Evolutionary conservation across 352 stramenopile species (phyloP).

Genomic region (Globisporangium emineosum): DNA sequence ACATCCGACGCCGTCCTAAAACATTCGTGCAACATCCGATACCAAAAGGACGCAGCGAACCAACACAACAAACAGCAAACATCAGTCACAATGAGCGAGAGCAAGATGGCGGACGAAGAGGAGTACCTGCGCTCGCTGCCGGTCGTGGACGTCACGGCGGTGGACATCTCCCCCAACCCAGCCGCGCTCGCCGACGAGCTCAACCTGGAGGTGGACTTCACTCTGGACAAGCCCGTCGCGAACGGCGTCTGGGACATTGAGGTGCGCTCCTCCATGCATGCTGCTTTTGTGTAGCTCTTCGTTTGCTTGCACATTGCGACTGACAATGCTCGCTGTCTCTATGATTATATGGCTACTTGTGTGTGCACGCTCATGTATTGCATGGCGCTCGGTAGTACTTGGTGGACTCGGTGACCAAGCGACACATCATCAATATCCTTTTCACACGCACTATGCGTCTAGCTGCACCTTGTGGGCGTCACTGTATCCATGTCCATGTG

Average conservation of each 20-base stretch:
- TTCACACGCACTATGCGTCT: conserved; percentile 11
- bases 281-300: neutral
- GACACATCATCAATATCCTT: conserved; percentile 88
- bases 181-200: conserved; percentile 70
- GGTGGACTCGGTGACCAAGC: conserved; percentile 80
- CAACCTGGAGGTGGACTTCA: conserved; percentile 81
- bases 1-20: neutral
- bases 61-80: conserved; percentile 6
- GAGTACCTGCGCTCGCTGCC: conserved; percentile 48
- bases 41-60: neutral
- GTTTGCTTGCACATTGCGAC: neutral
- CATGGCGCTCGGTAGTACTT: conserved; percentile 50
- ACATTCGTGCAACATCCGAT: neutral
- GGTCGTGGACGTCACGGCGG: conserved; percentile 58
- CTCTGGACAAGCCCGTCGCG: conserved; percentile 52
- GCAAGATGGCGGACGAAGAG: conserved; percentile 43
- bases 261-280: conserved; percentile 32
- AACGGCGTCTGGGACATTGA: conserved; percentile 78
- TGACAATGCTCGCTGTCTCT: neutral
- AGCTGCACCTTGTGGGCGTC: neutral
- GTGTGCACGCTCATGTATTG: neutral
- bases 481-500: neutral
- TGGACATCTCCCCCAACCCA: conserved; percentile 84
- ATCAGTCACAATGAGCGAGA: conserved; percentile 87
- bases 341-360: neutral